A percentile compares a stretch with the other conserved stretches of the same genome.
Evolutionary conservation across 495 filamentous ascomycete genomes (phyloP).

Genomic region (Penicillium roqueforti): DNA sequence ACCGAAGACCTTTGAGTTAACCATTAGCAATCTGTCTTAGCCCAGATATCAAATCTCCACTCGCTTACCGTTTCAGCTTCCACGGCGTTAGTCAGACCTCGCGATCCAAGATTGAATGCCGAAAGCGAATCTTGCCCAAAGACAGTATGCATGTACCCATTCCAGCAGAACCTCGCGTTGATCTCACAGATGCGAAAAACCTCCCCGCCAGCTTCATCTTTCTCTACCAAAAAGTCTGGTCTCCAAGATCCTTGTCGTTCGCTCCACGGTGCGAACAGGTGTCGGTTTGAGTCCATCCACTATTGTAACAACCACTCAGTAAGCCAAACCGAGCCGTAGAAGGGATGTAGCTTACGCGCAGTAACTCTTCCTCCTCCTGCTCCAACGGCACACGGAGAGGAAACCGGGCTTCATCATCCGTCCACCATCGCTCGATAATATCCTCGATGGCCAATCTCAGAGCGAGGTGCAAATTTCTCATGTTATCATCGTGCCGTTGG

Average conservation of each 20-base stretch:
- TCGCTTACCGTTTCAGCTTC: background rate
- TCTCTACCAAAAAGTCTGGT: slow-evolving; percentile 44
- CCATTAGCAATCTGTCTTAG: background rate
- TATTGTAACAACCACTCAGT: background rate
- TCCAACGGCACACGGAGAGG: slow-evolving; percentile 39
- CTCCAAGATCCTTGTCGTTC: slow-evolving; percentile 32
- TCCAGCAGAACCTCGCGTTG: slow-evolving; percentile 42
- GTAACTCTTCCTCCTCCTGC: slow-evolving; percentile 30
- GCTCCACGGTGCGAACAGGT: slow-evolving; percentile 1
- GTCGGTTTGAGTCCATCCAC: background rate
- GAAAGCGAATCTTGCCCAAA: slow-evolving; percentile 15
- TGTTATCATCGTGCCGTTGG: background rate
- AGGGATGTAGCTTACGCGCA: slow-evolving; percentile 4
- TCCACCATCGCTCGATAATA: slow-evolving; percentile 43
- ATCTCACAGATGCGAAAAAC: slow-evolving; percentile 41
- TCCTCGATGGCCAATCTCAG: slow-evolving; percentile 28
- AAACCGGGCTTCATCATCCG: slow-evolving; percentile 28
- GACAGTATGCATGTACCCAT: slow-evolving; percentile 28
- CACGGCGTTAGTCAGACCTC: slow-evolving; percentile 6
- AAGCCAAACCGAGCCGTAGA: background rate
- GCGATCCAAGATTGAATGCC: background rate
- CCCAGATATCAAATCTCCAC: background rate
- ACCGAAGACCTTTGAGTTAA: slow-evolving; percentile 10
- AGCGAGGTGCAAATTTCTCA: background rate
- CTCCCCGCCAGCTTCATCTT: slow-evolving; percentile 12